These are phyloP conservation scores for Coniochaeta ligniaria DNA, from an alignment of 2,329 filamentous ascomycete species.

Conservation along the genomic window DNA sequence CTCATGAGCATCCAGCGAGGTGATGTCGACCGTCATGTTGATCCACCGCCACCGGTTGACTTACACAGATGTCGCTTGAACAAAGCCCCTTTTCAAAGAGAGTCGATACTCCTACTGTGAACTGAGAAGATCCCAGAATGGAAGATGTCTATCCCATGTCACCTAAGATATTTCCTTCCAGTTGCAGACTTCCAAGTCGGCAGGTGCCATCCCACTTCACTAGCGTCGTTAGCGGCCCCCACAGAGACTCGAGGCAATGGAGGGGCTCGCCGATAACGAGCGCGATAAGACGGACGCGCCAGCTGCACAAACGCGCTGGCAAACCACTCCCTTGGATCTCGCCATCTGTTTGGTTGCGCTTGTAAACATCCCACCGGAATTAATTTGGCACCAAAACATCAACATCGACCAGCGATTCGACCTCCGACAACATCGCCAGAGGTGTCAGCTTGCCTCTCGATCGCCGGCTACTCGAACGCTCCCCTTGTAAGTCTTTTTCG, in stretches of 20 bases:
- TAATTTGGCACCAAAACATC: not conserved
- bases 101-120: too few species aligned
- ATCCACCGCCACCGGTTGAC: not conserved
- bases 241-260: not conserved
- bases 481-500: not conserved
- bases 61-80: too few species aligned
- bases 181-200: not conserved
- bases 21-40: slow-evolving; percentile 33
- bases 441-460: not conserved
- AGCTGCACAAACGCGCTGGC: not conserved
- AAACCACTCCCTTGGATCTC: not conserved
- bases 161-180: not conserved
- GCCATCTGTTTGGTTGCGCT: slow-evolving; percentile 1
- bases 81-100: too few species aligned
- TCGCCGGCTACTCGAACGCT: not conserved
- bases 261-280: not conserved
- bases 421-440: not conserved
- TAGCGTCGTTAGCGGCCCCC: not conserved
- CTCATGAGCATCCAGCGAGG: slow-evolving; percentile 65
- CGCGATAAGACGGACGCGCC: not conserved
- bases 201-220: not conserved
- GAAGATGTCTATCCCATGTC: too few species aligned
- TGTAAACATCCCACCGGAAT: not conserved
- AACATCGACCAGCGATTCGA: not conserved
- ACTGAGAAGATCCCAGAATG: too few species aligned